These are phyloP conservation scores for Combretum micranthum DNA, from an alignment of 345 rosid species.

Conservation along the genomic window DNA sequence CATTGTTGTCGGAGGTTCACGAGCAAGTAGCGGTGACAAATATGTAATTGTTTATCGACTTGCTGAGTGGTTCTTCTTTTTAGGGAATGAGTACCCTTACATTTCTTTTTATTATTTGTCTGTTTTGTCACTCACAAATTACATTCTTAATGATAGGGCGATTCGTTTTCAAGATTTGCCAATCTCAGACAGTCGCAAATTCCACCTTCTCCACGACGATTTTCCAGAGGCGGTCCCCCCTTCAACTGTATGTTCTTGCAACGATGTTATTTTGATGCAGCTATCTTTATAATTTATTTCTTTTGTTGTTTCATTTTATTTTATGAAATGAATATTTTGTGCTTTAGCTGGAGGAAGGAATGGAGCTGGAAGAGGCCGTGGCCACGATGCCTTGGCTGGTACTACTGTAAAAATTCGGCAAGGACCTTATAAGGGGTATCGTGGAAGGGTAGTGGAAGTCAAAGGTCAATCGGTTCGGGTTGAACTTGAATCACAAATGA, in stretches of 20 bases:
- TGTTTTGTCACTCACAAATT: not conserved
- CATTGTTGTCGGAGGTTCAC: slow-evolving; percentile 78
- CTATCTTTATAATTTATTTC: not conserved
- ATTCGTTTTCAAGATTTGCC: slow-evolving; percentile 54
- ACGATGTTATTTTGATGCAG: not conserved
- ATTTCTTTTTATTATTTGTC: not conserved
- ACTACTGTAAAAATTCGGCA: slow-evolving; percentile 74
- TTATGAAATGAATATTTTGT: not conserved
- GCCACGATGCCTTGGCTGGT: slow-evolving; percentile 65
- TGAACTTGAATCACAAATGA: slow-evolving; percentile 89
- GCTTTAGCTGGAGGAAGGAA: slow-evolving; percentile 74
- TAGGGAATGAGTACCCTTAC: slow-evolving; percentile 3
- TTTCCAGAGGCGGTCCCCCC: slow-evolving; percentile 67
- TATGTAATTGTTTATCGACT: slow-evolving; percentile 37
- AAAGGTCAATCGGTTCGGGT: slow-evolving; percentile 79
- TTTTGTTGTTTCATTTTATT: too few relatives aligned
- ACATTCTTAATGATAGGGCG: slow-evolving; percentile 38
- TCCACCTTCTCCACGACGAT: slow-evolving; percentile 75
- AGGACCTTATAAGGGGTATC: slow-evolving; percentile 82
- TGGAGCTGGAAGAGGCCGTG: slow-evolving; percentile 77
- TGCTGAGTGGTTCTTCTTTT: not conserved
- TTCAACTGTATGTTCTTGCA: slow-evolving; percentile 53
- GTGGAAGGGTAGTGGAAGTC: slow-evolving; percentile 82
- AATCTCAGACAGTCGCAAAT: slow-evolving; percentile 54
- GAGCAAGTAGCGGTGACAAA: slow-evolving; percentile 52